phyloP scores from a whole-genome alignment of 1,284 basidiomycete genomes.

The Ganoderma multipileum region DNA sequence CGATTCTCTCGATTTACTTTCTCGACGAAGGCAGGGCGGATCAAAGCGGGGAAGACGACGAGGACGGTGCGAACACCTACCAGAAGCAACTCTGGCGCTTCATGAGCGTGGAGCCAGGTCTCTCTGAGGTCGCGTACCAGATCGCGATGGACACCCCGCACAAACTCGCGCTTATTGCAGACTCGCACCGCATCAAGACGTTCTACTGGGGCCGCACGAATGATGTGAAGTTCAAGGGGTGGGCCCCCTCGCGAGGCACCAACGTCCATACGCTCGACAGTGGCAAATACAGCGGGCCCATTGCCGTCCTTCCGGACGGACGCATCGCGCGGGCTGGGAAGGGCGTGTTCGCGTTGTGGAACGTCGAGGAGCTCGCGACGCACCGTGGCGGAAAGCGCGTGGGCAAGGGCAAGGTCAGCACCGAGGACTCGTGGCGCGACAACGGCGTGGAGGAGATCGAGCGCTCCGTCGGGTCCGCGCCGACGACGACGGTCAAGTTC shows the following conservation, averaged over 20 bases:
- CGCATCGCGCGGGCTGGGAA: conserved; percentile 41
- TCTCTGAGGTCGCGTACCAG: conserved; percentile 12
- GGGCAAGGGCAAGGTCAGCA: conserved; percentile 23
- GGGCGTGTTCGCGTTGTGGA: conserved; percentile 42
- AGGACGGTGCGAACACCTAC: not conserved
- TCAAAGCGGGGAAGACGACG: not conserved
- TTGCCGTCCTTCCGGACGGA: conserved; percentile 36
- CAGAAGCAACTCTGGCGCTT: conserved; percentile 4
- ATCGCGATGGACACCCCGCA: conserved; percentile 16
- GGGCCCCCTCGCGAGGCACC: conserved; percentile 16
- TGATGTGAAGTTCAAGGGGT: conserved; percentile 17
- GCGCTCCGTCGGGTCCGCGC: conserved; percentile 38
- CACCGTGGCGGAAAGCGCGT: conserved; percentile 30
- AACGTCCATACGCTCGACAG: conserved; percentile 43
- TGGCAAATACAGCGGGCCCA: conserved; percentile 35
- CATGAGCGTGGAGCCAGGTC: conserved; percentile 10
- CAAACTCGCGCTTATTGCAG: conserved; percentile 30
- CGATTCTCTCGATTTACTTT: conserved; percentile 37
- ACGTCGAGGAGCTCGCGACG: conserved; percentile 40
- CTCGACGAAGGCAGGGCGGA: conserved; percentile 27
- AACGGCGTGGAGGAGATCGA: conserved; percentile 39
- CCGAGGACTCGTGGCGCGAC: conserved; percentile 38
- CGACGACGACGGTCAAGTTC: conserved; percentile 35
- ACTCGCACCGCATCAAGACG: conserved; percentile 33
- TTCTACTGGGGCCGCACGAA: conserved; percentile 20